Evolutionary conservation across 2,329 filamentous ascomycete genomes (phyloP).

Genomic region (Aspergillus sp.): DNA sequence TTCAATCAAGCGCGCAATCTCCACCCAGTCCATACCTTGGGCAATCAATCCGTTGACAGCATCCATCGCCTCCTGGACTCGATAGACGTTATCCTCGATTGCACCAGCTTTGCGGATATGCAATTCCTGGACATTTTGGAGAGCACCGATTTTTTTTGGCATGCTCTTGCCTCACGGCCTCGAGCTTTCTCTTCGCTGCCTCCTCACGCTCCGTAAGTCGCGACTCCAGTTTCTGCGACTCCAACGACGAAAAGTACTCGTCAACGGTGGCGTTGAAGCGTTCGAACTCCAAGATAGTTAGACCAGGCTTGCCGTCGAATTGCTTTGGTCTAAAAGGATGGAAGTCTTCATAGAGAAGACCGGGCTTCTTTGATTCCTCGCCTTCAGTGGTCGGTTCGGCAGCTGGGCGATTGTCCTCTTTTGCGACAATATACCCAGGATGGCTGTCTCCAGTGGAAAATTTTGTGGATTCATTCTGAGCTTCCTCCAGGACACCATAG

Average conservation of each 20-base stretch:
- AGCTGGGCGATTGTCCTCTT: conserved; percentile 37
- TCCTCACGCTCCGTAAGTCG: conserved; percentile 76
- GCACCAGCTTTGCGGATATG: conserved; percentile 86
- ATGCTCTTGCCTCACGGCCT: conserved; percentile 79
- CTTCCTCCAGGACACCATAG: conserved; percentile 64
- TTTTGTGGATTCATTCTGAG: conserved; percentile 62
- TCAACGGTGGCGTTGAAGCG: conserved; percentile 92
- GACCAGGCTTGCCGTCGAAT: conserved; percentile 62
- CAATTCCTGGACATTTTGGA: conserved; percentile 74
- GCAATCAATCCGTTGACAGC: conserved; percentile 87
- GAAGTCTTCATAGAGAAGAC: conserved; percentile 83
- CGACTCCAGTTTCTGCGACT: conserved; percentile 87
- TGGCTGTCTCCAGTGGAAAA: conserved; percentile 63
- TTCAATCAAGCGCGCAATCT: conserved; percentile 83
- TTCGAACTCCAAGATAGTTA: conserved; percentile 69
- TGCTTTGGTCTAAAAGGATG: conserved; percentile 86
- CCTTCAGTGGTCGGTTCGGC: conserved; percentile 31
- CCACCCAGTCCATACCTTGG: conserved; percentile 96
- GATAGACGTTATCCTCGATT: conserved; percentile 83
- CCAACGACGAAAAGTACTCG: conserved; percentile 94
- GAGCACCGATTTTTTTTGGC: conserved; percentile 74
- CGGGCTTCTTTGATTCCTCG: conserved; percentile 31
- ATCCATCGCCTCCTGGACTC: conserved; percentile 87
- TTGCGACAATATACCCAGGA: conserved; percentile 86
- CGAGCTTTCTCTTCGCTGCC: conserved; percentile 75